These are phyloP conservation scores for Coemansia sp. DNA, from an alignment of 192 early-diverging fungal species.

Conservation along the genomic window DNA sequence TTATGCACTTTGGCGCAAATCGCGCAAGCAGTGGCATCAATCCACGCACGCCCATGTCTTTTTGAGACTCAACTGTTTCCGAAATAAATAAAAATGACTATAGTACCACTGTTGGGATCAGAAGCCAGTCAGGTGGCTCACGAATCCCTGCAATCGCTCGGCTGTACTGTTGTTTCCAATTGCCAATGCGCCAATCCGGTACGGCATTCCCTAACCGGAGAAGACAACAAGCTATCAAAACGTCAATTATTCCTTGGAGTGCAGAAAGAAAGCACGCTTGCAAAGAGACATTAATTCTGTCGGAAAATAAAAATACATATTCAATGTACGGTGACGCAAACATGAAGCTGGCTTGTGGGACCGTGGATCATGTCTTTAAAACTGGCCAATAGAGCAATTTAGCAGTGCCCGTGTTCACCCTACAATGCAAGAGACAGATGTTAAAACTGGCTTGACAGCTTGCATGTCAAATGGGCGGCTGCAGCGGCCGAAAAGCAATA, in stretches of 20 bases:
- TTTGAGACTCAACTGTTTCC: not conserved
- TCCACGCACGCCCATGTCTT: constrained; percentile 58
- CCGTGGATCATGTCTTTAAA: too few relatives aligned
- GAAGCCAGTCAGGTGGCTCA: not conserved
- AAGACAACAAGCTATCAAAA: not conserved
- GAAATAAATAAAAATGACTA: not conserved
- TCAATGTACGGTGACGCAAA: not conserved
- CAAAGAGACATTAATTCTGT: not conserved
- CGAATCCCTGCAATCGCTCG: not conserved
- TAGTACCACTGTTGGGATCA: not conserved
- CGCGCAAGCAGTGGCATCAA: constrained; percentile 57
- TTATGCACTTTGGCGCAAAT: constrained; percentile 54
- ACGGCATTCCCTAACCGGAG: not conserved
- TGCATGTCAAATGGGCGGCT: not conserved
- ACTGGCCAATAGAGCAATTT: not conserved
- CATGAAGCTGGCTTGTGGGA: constrained; percentile 5
- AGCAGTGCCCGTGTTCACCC: not conserved
- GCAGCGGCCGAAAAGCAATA: not conserved
- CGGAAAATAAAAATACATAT: not conserved
- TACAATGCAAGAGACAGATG: not conserved
- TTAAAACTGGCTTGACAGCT: not conserved
- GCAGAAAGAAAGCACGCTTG: not conserved
- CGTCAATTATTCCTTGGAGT: too few relatives aligned
- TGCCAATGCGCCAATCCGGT: not conserved
- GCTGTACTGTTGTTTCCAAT: not conserved